phyloP scores from a whole-genome alignment of 2,329 filamentous ascomycete genomes.

The Aspergillus ochraceus region DNA sequence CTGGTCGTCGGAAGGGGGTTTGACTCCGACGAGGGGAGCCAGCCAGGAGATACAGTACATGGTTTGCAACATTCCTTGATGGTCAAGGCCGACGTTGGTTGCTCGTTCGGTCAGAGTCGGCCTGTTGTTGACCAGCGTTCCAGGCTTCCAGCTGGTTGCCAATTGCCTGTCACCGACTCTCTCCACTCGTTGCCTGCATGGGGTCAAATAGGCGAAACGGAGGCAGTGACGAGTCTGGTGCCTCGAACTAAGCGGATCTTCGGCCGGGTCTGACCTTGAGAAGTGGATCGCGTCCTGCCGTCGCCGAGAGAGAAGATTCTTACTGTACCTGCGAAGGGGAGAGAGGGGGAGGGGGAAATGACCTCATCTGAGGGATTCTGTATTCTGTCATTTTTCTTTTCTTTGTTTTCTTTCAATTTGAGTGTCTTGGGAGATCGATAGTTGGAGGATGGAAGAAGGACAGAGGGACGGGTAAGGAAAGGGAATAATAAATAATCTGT shows the following conservation, averaged over 20 bases:
- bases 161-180: neutral
- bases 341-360: neutral
- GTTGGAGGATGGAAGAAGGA: too few relatives aligned
- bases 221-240: slow-evolving; percentile 14
- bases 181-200: slow-evolving; percentile 21
- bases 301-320: slow-evolving; percentile 11
- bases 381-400: neutral
- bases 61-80: neutral
- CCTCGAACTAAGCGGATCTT: slow-evolving; percentile 16
- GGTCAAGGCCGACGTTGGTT: too few relatives aligned
- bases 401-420: neutral
- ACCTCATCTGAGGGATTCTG: neutral
- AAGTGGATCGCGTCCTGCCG: slow-evolving; percentile 20
- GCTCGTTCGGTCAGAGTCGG: neutral
- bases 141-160: neutral
- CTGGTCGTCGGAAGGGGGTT: neutral
- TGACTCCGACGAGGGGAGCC: neutral
- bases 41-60: too few relatives aligned
- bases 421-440: neutral
- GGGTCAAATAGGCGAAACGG: slow-evolving; percentile 15
- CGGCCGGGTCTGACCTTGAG: slow-evolving; percentile 10
- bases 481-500: too few relatives aligned
- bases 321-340: neutral
- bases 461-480: neutral
- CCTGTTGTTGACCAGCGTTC: neutral